Base-by-base conservation (phyloP, 2,329 filamentous ascomycete genomes). In the Fusarium goolgardi region DNA sequence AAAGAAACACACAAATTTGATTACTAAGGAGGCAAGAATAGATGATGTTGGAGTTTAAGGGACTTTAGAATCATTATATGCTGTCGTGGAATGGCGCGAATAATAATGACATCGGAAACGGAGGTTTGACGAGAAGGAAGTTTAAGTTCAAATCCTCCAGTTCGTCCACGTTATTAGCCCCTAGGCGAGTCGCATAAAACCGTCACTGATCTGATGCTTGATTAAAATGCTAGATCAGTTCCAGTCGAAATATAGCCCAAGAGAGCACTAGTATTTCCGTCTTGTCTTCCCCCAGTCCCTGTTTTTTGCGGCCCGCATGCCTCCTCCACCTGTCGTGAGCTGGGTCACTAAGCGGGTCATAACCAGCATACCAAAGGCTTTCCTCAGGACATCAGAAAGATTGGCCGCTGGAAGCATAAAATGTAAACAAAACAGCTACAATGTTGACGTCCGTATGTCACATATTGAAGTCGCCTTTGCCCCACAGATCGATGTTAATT, bases 21-120 rank as follows among this genome's bases (percentile, higher is more conserved):
- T 52, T 55, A 64, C 57, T 69, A 73, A 65, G 70, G 71, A 11
- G 71, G 71, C 49, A 72, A 65, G 58, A 70, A 71, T 18, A 65
- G 21, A 44, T 69, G 44, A 35, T 49, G 32, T 46, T 59, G 50
- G 39, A 45, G 27, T 21, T 37, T 25, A 18, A 20, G 25, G 37
- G 40, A 34, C 37, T 62, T 52, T n/a, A 45, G 12, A 44, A 56
- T 59, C 71, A 72, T 72, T 52, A 44, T 73, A 65, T 66, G 45
- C 45, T 56, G 31, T 21, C 16, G 18, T 44, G 41, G 25, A 29
- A 62, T 18, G 27, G 32, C 31, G 35, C 35, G 29, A n/a, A 41
- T 20, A 52, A 44, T 12, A 21, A 34, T 21, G 23, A 52, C 21
- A 27, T 49, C 23, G 39, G 41, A 31, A 11, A 34, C 27, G 34